phyloP scores from a whole-genome alignment of 768 basidiomycete genomes.

The Rhodotorula diobovata region DNA sequence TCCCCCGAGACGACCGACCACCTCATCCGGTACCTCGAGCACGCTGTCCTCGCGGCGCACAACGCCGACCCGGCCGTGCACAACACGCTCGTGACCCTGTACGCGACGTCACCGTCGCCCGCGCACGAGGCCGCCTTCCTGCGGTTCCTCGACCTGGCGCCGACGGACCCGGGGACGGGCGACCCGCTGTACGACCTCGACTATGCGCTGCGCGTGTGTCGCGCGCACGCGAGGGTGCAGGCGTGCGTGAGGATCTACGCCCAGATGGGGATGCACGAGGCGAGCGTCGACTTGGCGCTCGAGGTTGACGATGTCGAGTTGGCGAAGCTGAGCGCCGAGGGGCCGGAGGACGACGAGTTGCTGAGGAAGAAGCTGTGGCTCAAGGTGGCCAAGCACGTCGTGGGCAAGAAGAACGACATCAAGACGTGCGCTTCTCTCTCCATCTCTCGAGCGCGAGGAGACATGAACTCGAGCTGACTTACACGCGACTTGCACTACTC shows the following conservation, averaged over 20 bases:
- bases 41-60: slow-evolving; percentile 73
- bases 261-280: slow-evolving; percentile 95
- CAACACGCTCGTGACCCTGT: slow-evolving; percentile 86
- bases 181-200: slow-evolving; percentile 95
- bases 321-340: slow-evolving; percentile 90
- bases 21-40: slow-evolving; percentile 80
- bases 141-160: slow-evolving; percentile 75
- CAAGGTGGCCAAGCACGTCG: slow-evolving; percentile 97
- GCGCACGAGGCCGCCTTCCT: slow-evolving; percentile 45
- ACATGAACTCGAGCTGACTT: neutral
- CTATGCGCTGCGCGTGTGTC: slow-evolving; percentile 89
- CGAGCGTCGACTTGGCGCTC: slow-evolving; percentile 88
- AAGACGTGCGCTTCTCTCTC: slow-evolving; percentile 69
- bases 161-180: slow-evolving; percentile 71
- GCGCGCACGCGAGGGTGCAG: slow-evolving; percentile 69
- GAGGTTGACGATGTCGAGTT: slow-evolving; percentile 91
- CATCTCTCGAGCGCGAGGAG: neutral
- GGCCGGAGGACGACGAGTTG: slow-evolving; percentile 73
- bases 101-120: slow-evolving; percentile 55
- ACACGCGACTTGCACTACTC: neutral
- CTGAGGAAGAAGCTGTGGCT: slow-evolving; percentile 92
- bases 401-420: slow-evolving; percentile 96
- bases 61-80: slow-evolving; percentile 82
- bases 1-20: slow-evolving; percentile 55
- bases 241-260: slow-evolving; percentile 95